Base-by-base conservation (phyloP, 176 grass and related monocot genomes). In the Areca catechu region DNA sequence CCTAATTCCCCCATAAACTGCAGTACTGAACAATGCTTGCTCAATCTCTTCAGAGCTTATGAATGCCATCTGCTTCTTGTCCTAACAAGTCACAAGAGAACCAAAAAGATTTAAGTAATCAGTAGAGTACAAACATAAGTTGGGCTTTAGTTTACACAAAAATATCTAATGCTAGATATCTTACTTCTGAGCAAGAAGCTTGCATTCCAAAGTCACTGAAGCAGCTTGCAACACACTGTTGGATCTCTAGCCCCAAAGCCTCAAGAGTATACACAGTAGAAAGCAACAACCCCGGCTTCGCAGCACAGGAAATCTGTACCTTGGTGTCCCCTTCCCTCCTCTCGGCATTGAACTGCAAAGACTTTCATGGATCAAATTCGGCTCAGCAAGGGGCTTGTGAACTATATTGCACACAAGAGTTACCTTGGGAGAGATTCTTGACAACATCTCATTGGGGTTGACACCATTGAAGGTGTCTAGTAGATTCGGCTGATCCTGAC, bases 391-490 rank as follows among this genome's bases (percentile, higher is more conserved):
- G n/a, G 34, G 34, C 34, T 43, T 43, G 0, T 0, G 14, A 43
- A 14, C 34, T 43, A 43, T 14, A 12, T 43, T 43, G 34, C 9
- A 12, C 34, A 12, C 20, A 3, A 49, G 18, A 3, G 34, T 37
- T 85, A 95, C 89, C 84, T 79, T 89, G 17, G 77, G 84, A 62
- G 81, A 82, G 58, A 77, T 85, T 63, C 81, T 85, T 54, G 79
- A 64, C 23, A 76, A 24, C 84, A 82, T 89, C 63, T 95, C 84
- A 25, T 71, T 77, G 12, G 19, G 60, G 30, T 25, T 29, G 54
- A 3, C 23, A 56, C 67, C 78, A 21, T 76, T 84, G 22, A 65
- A 37, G 4, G 80, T 66, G 50, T 57, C 70, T 16, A 88, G 68
- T 48, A 78, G 73, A 62, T 81, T 71, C 15, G 78, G 37, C 60